phyloP scores from a whole-genome alignment of 1,284 basidiomycete genomes.

The Sutorius eximius region DNA sequence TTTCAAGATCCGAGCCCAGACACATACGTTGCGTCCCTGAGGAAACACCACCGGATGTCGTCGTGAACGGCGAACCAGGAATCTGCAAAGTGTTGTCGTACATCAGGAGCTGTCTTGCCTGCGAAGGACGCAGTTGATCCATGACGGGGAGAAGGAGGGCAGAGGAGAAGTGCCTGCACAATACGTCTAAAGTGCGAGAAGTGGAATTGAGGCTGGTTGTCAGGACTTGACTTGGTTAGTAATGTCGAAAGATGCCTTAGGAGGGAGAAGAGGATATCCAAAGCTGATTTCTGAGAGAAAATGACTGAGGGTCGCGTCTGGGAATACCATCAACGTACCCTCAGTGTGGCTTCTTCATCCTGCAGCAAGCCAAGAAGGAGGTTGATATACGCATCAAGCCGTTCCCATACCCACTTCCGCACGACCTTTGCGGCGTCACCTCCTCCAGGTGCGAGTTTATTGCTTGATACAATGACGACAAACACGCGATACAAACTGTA shows the following conservation, averaged over 20 bases:
- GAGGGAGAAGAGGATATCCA: constrained; percentile 81
- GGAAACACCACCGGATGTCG: constrained; percentile 92
- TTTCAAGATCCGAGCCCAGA: neutral
- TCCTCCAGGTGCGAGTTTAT: constrained; percentile 50
- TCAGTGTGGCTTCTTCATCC: constrained; percentile 66
- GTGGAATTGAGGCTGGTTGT: constrained; percentile 62
- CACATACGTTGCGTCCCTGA: constrained; percentile 78
- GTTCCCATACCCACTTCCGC: constrained; percentile 73
- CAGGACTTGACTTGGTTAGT: constrained; percentile 43
- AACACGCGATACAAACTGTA: constrained; percentile 86
- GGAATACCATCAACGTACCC: constrained; percentile 42
- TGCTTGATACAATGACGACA: constrained; percentile 60
- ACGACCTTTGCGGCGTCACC: constrained; percentile 64
- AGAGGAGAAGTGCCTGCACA: constrained; percentile 58
- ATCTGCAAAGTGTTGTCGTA: constrained; percentile 63
- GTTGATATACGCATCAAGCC: constrained; percentile 65
- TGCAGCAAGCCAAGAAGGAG: constrained; percentile 69
- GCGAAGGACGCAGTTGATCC: constrained; percentile 24
- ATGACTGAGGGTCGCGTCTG: constrained; percentile 2
- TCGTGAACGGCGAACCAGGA: constrained; percentile 81
- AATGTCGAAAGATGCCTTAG: constrained; percentile 75
- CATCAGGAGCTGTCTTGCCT: constrained; percentile 53
- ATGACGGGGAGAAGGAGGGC: constrained; percentile 52
- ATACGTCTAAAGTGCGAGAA: constrained; percentile 68
- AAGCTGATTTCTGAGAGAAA: constrained; percentile 59